Conservation (phyloP, 768 basidiomycete genomes). For the Boletus barrowsii region DNA sequence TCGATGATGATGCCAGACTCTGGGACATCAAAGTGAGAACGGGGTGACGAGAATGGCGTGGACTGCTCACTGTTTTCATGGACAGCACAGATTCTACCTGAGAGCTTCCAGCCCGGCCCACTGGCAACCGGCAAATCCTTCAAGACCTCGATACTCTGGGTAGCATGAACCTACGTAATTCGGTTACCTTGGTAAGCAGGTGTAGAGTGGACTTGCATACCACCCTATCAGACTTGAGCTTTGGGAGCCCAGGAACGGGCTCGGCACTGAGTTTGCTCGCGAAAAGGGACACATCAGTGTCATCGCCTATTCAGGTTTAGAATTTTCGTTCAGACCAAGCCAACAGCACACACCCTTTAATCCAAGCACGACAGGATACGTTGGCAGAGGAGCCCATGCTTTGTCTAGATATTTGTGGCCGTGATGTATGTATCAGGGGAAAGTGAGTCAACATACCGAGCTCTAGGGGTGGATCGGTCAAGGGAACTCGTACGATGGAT, state of each 20-base stretch:
- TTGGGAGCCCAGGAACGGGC: conserved; percentile 64
- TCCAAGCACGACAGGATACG: conserved; percentile 76
- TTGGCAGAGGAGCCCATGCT: conserved; percentile 74
- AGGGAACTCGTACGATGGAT: neutral
- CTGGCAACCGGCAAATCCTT: conserved; percentile 74
- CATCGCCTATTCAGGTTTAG: conserved; percentile 38
- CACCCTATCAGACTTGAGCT: conserved; percentile 63
- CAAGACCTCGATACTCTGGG: conserved; percentile 76
- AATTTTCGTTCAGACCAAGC: neutral
- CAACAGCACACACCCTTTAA: conserved; percentile 52
- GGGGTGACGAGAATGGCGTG: neutral
- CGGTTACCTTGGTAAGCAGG: neutral
- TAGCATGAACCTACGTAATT: conserved; percentile 61
- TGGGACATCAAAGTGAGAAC: conserved; percentile 24
- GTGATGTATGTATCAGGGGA: neutral
- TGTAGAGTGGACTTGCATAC: conserved; percentile 38
- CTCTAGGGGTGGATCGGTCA: conserved; percentile 33
- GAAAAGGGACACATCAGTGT: conserved; percentile 70
- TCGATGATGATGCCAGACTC: conserved; percentile 76
- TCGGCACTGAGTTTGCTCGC: conserved; percentile 39
- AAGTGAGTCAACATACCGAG: conserved; percentile 39
- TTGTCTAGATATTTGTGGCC: conserved; percentile 41
- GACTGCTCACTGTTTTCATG: conserved; percentile 73
- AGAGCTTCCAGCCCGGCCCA: conserved; percentile 77
- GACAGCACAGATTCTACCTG: conserved; percentile 61